Evolutionary conservation across 2,329 filamentous ascomycete species (phyloP).

Genomic region (Zarea fungicola): DNA sequence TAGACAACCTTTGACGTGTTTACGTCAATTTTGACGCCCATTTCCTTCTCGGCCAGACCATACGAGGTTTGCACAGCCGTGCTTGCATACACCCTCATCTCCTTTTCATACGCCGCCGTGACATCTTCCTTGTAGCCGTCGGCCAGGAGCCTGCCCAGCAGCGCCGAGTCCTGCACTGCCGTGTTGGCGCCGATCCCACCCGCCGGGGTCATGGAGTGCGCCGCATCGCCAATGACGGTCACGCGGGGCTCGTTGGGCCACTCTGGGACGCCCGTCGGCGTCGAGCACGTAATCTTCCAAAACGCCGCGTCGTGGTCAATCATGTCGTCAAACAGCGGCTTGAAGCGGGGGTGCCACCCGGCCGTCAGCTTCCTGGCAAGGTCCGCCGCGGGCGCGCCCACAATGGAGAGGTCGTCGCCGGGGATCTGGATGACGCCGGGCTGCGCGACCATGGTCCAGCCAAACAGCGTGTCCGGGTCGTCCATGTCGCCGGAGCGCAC

Average conservation of each 20-base stretch:
- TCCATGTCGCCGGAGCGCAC: constrained; percentile 56
- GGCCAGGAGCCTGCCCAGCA: constrained; percentile 48
- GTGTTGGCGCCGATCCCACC: constrained; percentile 54
- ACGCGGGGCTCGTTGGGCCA: constrained; percentile 55
- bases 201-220: constrained; percentile 53
- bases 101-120: constrained; percentile 52
- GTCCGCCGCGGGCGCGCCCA: constrained; percentile 51
- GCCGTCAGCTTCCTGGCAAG: constrained; percentile 50
- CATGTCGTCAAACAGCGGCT: constrained; percentile 55
- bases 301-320: constrained; percentile 52
- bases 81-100: constrained; percentile 57
- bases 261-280: constrained; percentile 52
- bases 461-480: constrained; percentile 50
- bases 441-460: constrained; percentile 57
- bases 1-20: constrained; percentile 20
- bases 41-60: constrained; percentile 35
- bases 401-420: constrained; percentile 54
- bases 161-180: constrained; percentile 48
- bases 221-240: constrained; percentile 54
- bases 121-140: constrained; percentile 50
- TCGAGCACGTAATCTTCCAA: constrained; percentile 62
- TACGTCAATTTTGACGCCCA: constrained; percentile 44
- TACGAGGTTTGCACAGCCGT: constrained; percentile 56
- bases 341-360: constrained; percentile 52
- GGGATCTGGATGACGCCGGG: constrained; percentile 54